phyloP scores from a whole-genome alignment of 2,329 filamentous ascomycete species.

The Trichoderma aggressivum region DNA sequence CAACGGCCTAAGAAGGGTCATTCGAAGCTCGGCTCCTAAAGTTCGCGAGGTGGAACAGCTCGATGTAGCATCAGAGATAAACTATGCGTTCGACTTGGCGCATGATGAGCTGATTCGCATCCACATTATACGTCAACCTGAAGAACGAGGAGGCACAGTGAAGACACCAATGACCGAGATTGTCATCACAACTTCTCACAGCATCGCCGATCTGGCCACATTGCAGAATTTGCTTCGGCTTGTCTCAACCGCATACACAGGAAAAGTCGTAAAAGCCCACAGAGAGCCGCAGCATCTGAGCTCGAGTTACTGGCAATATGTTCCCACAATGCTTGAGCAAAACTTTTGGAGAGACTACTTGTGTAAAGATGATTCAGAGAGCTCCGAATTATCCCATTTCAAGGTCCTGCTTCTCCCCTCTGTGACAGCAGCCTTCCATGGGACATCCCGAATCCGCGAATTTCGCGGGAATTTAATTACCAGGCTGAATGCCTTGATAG shows the following conservation, averaged over 20 bases:
- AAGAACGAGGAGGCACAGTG: not conserved
- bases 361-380: not conserved
- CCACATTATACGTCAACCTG: not conserved
- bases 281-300: not conserved
- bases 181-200: slow-evolving; percentile 12
- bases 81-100: not conserved
- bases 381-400: not conserved
- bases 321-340: not conserved
- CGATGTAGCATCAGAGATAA: not conserved
- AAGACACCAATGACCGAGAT: not conserved
- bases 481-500: not conserved
- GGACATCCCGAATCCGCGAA: not conserved
- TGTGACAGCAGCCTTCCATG: not conserved
- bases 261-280: not conserved
- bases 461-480: not conserved
- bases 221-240: slow-evolving; percentile 15
- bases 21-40: not conserved
- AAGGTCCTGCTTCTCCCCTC: not conserved
- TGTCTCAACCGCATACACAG: not conserved
- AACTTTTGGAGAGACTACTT: not conserved
- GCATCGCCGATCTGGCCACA: slow-evolving; percentile 12
- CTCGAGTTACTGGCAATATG: not conserved
- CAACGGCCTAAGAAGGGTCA: not conserved
- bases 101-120: not conserved
- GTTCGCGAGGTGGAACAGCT: not conserved